A percentile compares a stretch with the other conserved stretches of the same genome.
phyloP scores from a whole-genome alignment of 2,329 filamentous ascomycete genomes.

The Xylariaceae sp. region DNA sequence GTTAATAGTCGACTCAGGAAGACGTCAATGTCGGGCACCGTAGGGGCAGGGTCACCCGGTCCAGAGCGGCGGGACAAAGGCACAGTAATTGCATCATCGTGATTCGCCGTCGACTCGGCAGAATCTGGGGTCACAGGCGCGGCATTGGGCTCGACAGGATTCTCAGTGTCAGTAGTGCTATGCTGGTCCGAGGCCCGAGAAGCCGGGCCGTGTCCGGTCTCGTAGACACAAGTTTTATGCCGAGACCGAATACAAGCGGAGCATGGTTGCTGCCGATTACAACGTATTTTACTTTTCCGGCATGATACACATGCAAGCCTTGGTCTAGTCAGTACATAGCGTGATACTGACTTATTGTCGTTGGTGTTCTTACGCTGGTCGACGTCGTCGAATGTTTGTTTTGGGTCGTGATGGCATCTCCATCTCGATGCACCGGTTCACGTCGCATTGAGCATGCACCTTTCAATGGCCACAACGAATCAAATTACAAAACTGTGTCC shows the following conservation, averaged over 20 bases:
- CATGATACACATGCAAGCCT: slow-evolving; percentile 40
- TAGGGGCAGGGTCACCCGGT: not conserved
- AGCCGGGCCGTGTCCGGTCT: slow-evolving; percentile 8
- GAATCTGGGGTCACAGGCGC: slow-evolving; percentile 8
- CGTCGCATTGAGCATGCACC: too few relatives aligned
- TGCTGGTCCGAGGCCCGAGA: slow-evolving; percentile 23
- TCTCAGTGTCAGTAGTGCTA: not conserved
- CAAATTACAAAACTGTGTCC: too few relatives aligned
- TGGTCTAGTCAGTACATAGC: too few relatives aligned
- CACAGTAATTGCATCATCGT: slow-evolving; percentile 4
- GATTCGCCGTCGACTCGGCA: slow-evolving; percentile 3
- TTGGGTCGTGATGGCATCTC: slow-evolving; percentile 2
- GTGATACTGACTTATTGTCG: too few relatives aligned
- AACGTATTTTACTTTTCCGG: slow-evolving; percentile 57
- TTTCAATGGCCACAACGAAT: too few relatives aligned
- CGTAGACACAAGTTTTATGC: slow-evolving; percentile 50
- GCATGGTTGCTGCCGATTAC: slow-evolving; percentile 57
- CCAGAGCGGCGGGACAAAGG: not conserved
- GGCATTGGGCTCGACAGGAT: slow-evolving; percentile 1
- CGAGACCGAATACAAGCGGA: slow-evolving; percentile 55
- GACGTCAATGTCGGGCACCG: not conserved
- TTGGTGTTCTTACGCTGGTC: slow-evolving; percentile 13
- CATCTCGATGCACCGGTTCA: too few relatives aligned
- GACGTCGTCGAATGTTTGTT: slow-evolving; percentile 21
- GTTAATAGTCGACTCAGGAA: not conserved